Conservation (phyloP, 2,329 filamentous ascomycete genomes). For the Fusarium zealandicum region DNA sequence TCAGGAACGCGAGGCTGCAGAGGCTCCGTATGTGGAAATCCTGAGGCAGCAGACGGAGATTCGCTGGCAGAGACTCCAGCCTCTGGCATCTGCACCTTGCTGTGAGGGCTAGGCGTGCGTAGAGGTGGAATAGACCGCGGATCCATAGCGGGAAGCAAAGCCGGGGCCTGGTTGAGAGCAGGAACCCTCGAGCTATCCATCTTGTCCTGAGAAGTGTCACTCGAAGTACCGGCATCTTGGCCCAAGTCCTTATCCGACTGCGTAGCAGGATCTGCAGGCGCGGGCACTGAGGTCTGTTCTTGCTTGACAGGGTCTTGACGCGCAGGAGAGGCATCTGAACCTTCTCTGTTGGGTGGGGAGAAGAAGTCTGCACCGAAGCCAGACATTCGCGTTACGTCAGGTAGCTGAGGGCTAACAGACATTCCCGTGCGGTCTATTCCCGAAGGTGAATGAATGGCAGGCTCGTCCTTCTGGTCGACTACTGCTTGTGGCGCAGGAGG, state of each 20-base stretch:
- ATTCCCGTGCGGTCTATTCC: slow-evolving; percentile 43
- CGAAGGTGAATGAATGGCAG: slow-evolving; percentile 14
- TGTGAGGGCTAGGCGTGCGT: slow-evolving; percentile 45
- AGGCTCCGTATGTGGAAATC: slow-evolving; percentile 54
- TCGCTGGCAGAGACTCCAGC: slow-evolving; percentile 9
- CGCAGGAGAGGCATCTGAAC: slow-evolving; percentile 7
- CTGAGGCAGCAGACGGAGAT: slow-evolving; percentile 19
- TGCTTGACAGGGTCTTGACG: slow-evolving; percentile 23
- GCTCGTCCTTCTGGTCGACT: slow-evolving; percentile 8
- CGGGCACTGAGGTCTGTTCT: slow-evolving; percentile 10
- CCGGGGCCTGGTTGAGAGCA: background rate
- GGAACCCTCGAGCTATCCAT: background rate
- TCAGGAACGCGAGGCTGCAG: slow-evolving; percentile 52
- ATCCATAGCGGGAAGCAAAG: slow-evolving; percentile 30
- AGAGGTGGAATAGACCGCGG: slow-evolving; percentile 44
- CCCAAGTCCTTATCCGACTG: slow-evolving; percentile 4
- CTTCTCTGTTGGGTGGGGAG: slow-evolving; percentile 43
- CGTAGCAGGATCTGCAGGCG: background rate
- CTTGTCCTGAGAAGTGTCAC: slow-evolving; percentile 11
- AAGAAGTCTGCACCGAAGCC: slow-evolving; percentile 68
- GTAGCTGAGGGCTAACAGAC: slow-evolving; percentile 65
- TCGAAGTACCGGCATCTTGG: slow-evolving; percentile 6
- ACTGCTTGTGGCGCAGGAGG: slow-evolving; percentile 5
- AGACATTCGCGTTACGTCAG: slow-evolving; percentile 65
- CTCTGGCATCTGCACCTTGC: slow-evolving; percentile 16